These are phyloP conservation scores for Penicillium alfredii DNA, from an alignment of 495 filamentous ascomycete genomes.

Conservation along the genomic window DNA sequence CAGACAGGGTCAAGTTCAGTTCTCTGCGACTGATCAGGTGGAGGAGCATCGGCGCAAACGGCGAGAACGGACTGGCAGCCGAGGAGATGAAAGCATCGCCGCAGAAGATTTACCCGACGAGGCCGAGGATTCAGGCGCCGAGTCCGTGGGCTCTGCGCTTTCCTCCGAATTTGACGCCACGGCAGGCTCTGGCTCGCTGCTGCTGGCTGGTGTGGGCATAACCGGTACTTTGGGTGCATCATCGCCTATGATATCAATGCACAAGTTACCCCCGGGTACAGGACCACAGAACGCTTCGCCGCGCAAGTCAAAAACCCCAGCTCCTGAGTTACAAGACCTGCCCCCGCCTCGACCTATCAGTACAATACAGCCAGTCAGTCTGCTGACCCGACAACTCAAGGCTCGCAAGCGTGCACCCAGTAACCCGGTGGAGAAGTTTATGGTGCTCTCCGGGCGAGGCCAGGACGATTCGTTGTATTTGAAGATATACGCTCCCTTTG, in stretches of 20 bases:
- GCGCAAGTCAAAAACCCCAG: conserved; percentile 52
- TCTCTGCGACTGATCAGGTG: conserved; percentile 43
- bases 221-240: conserved; percentile 38
- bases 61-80: conserved; percentile 53
- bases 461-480: conserved; percentile 76
- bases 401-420: conserved; percentile 72
- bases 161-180: conserved; percentile 66
- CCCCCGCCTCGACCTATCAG: conserved; percentile 90
- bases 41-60: conserved; percentile 54
- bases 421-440: conserved; percentile 80
- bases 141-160: conserved; percentile 56
- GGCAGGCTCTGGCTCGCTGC: conserved; percentile 51
- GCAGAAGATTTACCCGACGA: conserved; percentile 41
- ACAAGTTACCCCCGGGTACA: conserved; percentile 35
- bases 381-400: conserved; percentile 64
- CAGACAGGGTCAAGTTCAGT: conserved; percentile 54
- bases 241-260: conserved; percentile 41
- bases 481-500: conserved; percentile 83
- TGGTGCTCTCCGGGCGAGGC: conserved; percentile 78
- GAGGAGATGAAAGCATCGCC: conserved; percentile 32
- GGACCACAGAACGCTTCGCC: conserved; percentile 45
- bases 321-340: conserved; percentile 64
- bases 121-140: conserved; percentile 58
- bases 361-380: conserved; percentile 70
- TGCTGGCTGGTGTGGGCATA: conserved; percentile 49